Evolutionary conservation across 169 alveolate genomes (phyloP).

Genomic region (Cyclospora cayetanensis): DNA sequence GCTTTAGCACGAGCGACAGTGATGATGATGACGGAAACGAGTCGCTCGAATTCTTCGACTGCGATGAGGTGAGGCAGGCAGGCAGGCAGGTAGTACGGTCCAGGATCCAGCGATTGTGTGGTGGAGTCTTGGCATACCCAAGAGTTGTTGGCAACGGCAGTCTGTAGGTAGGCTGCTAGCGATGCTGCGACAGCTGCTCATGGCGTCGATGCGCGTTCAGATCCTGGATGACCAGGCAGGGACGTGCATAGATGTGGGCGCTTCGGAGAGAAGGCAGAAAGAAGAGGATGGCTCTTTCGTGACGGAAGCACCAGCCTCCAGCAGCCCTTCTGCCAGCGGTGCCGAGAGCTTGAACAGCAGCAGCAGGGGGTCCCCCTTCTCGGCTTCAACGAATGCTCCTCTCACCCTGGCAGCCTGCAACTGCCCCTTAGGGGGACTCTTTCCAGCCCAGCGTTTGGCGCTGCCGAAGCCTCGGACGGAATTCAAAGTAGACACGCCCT

Average conservation of each 20-base stretch:
- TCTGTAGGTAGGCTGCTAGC: not conserved
- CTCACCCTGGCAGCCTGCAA: not conserved
- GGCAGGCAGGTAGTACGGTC: no score
- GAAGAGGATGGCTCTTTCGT: no score
- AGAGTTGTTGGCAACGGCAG: not conserved
- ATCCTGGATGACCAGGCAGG: not conserved
- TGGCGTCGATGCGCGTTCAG: not conserved
- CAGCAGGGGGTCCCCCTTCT: not conserved
- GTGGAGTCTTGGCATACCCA: not conserved
- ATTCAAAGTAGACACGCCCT: not conserved
- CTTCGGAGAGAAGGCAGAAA: no score
- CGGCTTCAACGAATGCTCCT: not conserved
- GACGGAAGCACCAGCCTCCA: not conserved
- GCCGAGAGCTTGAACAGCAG: not conserved
- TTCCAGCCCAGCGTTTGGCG: not conserved
- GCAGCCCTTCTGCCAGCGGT: not conserved
- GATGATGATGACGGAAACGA: slow-evolving; percentile 1
- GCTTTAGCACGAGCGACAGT: not conserved
- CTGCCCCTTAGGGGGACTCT: not conserved
- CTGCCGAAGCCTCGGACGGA: slow-evolving; percentile 82
- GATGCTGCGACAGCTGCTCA: not conserved
- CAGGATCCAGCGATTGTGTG: not conserved
- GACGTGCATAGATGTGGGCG: no score
- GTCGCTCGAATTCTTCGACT: slow-evolving; percentile 33
- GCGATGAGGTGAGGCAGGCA: slow-evolving; percentile 41